Evolutionary conservation across 2,329 filamentous ascomycete species (phyloP).

Genomic region (Scortechinia acanthostroma): DNA sequence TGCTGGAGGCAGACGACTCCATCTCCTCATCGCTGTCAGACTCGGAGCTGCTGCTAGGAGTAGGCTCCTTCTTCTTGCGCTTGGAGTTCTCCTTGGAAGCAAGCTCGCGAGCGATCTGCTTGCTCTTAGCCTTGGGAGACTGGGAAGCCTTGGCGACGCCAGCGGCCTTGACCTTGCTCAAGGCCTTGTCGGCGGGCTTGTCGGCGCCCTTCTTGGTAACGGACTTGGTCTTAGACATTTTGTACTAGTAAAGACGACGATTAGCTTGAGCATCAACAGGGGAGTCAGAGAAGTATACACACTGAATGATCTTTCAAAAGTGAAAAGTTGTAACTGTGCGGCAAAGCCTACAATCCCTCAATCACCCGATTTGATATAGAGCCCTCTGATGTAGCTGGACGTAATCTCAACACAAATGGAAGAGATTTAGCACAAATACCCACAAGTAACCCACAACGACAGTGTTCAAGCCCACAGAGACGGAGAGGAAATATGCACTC

Average conservation of each 20-base stretch:
- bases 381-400: no score
- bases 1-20: slow-evolving; percentile 12
- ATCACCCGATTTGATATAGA: neutral
- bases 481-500: neutral
- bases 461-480: slow-evolving; percentile 1
- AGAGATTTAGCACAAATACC: neutral
- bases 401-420: no score
- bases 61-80: slow-evolving; percentile 9
- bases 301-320: no score
- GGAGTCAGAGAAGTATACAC: no score
- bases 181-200: slow-evolving; percentile 35
- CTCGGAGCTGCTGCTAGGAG: slow-evolving; percentile 1
- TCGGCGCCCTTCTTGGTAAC: slow-evolving; percentile 37
- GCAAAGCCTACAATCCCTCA: neutral
- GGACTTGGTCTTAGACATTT: slow-evolving; percentile 57
- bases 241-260: slow-evolving; percentile 48
- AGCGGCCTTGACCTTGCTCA: slow-evolving; percentile 54
- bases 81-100: slow-evolving; percentile 32
- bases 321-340: neutral
- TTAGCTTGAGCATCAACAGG: slow-evolving; percentile 10
- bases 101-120: slow-evolving; percentile 55
- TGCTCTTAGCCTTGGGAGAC: slow-evolving; percentile 59
- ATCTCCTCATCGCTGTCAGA: slow-evolving; percentile 14
- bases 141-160: slow-evolving; percentile 63
- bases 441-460: slow-evolving; percentile 2